Evolutionary conservation across 2,329 filamentous ascomycete genomes (phyloP).

Genomic region (Botrytis galanthina): DNA sequence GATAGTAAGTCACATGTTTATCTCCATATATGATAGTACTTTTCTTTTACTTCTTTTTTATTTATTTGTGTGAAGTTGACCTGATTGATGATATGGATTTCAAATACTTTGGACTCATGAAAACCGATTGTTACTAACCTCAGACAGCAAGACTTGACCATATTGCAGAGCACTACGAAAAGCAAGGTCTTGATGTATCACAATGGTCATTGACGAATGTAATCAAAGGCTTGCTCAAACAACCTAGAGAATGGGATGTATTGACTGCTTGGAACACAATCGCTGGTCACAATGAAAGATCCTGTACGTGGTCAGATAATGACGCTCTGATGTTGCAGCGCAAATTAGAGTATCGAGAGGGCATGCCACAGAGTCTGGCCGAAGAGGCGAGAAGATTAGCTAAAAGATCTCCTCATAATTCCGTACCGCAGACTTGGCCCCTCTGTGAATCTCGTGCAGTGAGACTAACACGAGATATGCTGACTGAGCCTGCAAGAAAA

Average conservation of each 20-base stretch:
- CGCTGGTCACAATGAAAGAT: slow-evolving; percentile 21
- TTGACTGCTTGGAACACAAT: slow-evolving; percentile 25
- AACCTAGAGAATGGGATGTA: slow-evolving; percentile 26
- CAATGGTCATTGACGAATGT: slow-evolving; percentile 29
- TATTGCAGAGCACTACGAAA: slow-evolving; percentile 32
- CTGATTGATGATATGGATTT: not conserved
- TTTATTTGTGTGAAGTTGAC: not conserved
- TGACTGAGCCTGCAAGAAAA: not conserved
- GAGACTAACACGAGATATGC: not conserved
- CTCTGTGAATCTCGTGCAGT: not conserved
- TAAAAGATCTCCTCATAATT: not conserved
- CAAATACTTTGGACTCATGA: not conserved
- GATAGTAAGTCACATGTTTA: slow-evolving; percentile 25
- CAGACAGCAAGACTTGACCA: slow-evolving; percentile 27
- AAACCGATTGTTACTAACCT: not conserved
- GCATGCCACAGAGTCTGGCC: slow-evolving; percentile 20
- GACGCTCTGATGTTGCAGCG: slow-evolving; percentile 24
- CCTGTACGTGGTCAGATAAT: slow-evolving; percentile 23
- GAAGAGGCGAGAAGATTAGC: slow-evolving; percentile 22
- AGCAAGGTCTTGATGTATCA: slow-evolving; percentile 20
- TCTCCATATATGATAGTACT: not conserved
- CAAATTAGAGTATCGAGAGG: slow-evolving; percentile 29
- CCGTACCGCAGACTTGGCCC: not conserved
- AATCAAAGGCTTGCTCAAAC: slow-evolving; percentile 30
- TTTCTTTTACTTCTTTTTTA: not conserved